Percentiles rank a stretch among this genome's conserved stretches.
phyloP scores from a whole-genome alignment of 2,329 filamentous ascomycete species.

The Mycosphaerella sp. region DNA sequence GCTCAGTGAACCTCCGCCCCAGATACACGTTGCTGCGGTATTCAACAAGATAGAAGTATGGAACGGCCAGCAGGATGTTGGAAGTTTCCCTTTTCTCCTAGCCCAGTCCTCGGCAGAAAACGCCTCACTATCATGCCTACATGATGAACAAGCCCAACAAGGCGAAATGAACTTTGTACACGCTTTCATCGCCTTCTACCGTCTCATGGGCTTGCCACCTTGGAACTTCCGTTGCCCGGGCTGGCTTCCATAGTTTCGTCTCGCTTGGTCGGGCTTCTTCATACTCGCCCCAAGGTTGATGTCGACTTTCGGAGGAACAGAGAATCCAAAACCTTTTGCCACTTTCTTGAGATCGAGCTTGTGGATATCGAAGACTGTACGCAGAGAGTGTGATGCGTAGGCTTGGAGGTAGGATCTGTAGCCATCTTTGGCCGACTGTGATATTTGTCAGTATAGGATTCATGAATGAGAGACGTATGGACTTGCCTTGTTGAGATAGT shows the following conservation, averaged over 20 bases:
- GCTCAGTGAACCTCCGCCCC: background rate
- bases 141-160: background rate
- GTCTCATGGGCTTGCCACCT: slow-evolving; percentile 8
- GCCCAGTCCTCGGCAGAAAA: background rate
- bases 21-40: background rate
- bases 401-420: slow-evolving; percentile 91
- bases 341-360: slow-evolving; percentile 78
- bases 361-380: slow-evolving; percentile 77
- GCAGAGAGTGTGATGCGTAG: slow-evolving; percentile 78
- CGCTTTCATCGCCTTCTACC: background rate
- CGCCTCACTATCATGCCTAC: slow-evolving; percentile 1
- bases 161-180: background rate
- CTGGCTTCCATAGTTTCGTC: slow-evolving; percentile 72
- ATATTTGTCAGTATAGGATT: slow-evolving; percentile 7
- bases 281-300: slow-evolving; percentile 71
- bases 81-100: background rate
- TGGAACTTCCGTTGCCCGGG: slow-evolving; percentile 50
- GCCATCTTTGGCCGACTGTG: slow-evolving; percentile 59
- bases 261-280: slow-evolving; percentile 64
- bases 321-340: slow-evolving; percentile 77
- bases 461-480: background rate
- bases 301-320: slow-evolving; percentile 69
- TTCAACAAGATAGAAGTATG: too few relatives aligned
- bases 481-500: slow-evolving; percentile 82
- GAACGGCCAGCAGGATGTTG: too few relatives aligned